phyloP scores from a whole-genome alignment of 1,284 basidiomycete species.

The Apiotrichum sp. region DNA sequence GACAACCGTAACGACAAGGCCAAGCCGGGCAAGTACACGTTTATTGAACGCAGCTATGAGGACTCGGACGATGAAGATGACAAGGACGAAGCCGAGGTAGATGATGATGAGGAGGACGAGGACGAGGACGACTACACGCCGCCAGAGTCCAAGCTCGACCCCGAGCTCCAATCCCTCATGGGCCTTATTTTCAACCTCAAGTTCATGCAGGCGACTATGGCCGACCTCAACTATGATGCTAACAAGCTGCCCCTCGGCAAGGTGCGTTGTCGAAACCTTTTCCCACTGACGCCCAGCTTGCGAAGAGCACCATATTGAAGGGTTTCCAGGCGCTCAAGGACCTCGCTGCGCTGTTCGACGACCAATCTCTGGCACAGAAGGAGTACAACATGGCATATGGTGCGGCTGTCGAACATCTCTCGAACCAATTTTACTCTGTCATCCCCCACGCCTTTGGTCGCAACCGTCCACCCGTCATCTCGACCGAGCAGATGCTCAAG shows the following conservation, averaged over 20 bases:
- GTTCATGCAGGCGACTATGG: slow-evolving; percentile 54
- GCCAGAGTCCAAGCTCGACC: slow-evolving; percentile 12
- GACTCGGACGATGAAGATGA: slow-evolving; percentile 12
- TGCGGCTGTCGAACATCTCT: slow-evolving; percentile 50
- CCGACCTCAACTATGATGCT: slow-evolving; percentile 65
- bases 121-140: slow-evolving; percentile 10
- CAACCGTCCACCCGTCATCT: slow-evolving; percentile 52
- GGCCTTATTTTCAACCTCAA: slow-evolving; percentile 53
- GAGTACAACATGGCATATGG: slow-evolving; percentile 19
- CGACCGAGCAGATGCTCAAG: slow-evolving; percentile 48
- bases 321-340: slow-evolving; percentile 42
- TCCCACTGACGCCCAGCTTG: slow-evolving; percentile 10
- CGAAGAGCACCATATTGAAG: slow-evolving; percentile 27
- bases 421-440: slow-evolving; percentile 51
- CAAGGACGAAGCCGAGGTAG: background rate
- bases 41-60: slow-evolving; percentile 19
- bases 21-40: slow-evolving; percentile 17
- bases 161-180: slow-evolving; percentile 49
- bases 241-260: slow-evolving; percentile 60
- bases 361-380: slow-evolving; percentile 49
- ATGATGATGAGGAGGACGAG: slow-evolving; percentile 5
- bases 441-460: slow-evolving; percentile 61
- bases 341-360: slow-evolving; percentile 53
- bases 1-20: slow-evolving; percentile 2
- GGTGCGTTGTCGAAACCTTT: background rate